Evolutionary conservation across 73 alveolate genomes (phyloP).

Genomic region (Paramecium primaurelia): DNA sequence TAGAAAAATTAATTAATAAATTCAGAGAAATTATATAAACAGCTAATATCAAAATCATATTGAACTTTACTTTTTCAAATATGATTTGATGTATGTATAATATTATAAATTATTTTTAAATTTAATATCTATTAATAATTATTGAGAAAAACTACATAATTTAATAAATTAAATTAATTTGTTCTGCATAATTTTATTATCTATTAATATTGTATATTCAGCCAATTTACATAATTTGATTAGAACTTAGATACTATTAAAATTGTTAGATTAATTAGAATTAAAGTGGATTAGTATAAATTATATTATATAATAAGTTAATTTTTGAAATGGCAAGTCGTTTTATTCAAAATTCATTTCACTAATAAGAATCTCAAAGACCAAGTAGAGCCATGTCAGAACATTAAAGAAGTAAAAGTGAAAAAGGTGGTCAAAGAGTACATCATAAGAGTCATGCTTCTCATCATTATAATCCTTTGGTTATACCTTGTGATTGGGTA

Average conservation of each 20-base stretch:
- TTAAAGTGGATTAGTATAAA: not conserved
- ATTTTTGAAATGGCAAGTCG: slow-evolving; percentile 14
- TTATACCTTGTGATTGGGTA: slow-evolving; percentile 53
- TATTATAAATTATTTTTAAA: not conserved
- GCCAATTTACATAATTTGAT: not conserved
- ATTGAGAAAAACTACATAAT: not conserved
- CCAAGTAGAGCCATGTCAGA: not conserved
- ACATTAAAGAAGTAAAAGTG: not conserved
- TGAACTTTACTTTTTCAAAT: no score
- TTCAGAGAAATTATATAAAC: not conserved
- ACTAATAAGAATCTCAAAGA: not conserved
- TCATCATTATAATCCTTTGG: slow-evolving; percentile 44
- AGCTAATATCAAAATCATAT: not conserved
- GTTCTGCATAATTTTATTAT: not conserved
- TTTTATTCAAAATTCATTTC: not conserved
- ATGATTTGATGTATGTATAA: not conserved
- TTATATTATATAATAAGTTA: not conserved
- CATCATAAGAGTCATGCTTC: not conserved
- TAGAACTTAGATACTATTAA: not conserved
- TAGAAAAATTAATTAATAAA: not conserved
- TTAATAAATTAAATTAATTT: not conserved
- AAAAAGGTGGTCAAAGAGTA: not conserved
- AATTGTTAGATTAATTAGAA: not conserved
- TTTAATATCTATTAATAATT: not conserved
- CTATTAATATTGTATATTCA: not conserved